Evolutionary conservation across 805 yeast species (phyloP).

Genomic region (Schwanniomyces occidentalis): DNA sequence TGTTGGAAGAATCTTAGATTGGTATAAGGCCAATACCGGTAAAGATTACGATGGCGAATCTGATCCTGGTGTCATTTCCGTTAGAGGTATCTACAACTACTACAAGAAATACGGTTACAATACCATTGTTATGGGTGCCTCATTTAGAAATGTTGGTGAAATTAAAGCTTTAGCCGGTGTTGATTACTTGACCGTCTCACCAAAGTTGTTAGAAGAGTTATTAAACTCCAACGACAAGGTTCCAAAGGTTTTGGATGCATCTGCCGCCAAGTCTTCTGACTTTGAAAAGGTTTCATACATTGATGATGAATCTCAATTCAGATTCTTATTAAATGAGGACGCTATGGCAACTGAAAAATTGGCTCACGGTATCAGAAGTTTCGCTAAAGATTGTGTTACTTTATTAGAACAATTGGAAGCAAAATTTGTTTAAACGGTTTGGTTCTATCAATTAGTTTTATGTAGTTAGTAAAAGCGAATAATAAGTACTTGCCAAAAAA

Average conservation of each 20-base stretch:
- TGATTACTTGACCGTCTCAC: constrained; percentile 94
- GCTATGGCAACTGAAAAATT: constrained; percentile 98
- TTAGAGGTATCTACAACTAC: constrained; percentile 88
- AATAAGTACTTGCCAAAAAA: no score
- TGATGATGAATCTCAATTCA: constrained; percentile 86
- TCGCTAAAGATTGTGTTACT: constrained; percentile 89
- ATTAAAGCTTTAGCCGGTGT: constrained; percentile 96
- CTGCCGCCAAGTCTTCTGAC: constrained; percentile 52
- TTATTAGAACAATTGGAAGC: constrained; percentile 66
- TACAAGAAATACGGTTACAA: constrained; percentile 96
- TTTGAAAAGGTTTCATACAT: constrained; percentile 75
- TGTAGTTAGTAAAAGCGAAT: no score
- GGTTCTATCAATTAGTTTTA: no score
- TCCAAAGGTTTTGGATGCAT: constrained; percentile 78
- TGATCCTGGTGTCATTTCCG: constrained; percentile 97
- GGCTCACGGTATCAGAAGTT: constrained; percentile 96
- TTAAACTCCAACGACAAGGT: constrained; percentile 73
- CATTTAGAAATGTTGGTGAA: constrained; percentile 96
- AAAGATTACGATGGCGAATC: constrained; percentile 74
- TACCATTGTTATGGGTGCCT: constrained; percentile 99
- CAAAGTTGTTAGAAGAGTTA: constrained; percentile 86
- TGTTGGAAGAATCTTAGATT: constrained; percentile 98
- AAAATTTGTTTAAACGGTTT: no score
- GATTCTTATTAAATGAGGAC: constrained; percentile 90
- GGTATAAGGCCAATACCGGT: constrained; percentile 95